Conservation (phyloP, 2,329 filamentous ascomycete species). For the Pseudogymnoascus sp. region DNA sequence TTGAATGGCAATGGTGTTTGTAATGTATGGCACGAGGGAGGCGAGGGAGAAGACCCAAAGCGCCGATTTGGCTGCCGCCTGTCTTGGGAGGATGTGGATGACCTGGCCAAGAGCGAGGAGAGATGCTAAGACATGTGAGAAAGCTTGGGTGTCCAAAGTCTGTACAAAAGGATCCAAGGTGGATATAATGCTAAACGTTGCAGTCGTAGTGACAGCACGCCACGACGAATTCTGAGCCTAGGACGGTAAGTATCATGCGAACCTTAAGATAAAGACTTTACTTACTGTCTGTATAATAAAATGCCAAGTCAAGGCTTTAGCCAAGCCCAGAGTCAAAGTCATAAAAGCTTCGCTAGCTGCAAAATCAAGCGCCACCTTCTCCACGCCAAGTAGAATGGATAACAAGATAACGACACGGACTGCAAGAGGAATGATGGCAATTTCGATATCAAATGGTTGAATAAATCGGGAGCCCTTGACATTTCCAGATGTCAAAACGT, state of each 20-base stretch:
- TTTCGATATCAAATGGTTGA: neutral
- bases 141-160: neutral
- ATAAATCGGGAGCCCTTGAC: neutral
- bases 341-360: conserved; percentile 14
- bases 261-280: conserved; percentile 8
- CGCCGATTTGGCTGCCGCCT: conserved; percentile 18
- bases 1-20: neutral
- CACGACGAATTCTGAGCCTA: neutral
- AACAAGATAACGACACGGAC: conserved; percentile 18
- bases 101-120: conserved; percentile 28
- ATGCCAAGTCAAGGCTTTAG: conserved; percentile 31
- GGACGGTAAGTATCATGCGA: neutral
- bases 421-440: conserved; percentile 19
- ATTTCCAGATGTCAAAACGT: conserved; percentile 8
- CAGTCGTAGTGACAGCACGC: neutral
- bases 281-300: conserved; percentile 29
- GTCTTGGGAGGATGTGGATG: conserved; percentile 26
- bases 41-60: conserved; percentile 29
- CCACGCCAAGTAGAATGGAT: conserved; percentile 10
- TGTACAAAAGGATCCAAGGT: neutral
- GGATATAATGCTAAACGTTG: neutral
- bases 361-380: conserved; percentile 22
- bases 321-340: conserved; percentile 20
- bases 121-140: conserved; percentile 23
- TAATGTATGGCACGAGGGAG: conserved; percentile 18